Conservation (phyloP, 2,329 filamentous ascomycete species). For the Nigrospora sphaerica region DNA sequence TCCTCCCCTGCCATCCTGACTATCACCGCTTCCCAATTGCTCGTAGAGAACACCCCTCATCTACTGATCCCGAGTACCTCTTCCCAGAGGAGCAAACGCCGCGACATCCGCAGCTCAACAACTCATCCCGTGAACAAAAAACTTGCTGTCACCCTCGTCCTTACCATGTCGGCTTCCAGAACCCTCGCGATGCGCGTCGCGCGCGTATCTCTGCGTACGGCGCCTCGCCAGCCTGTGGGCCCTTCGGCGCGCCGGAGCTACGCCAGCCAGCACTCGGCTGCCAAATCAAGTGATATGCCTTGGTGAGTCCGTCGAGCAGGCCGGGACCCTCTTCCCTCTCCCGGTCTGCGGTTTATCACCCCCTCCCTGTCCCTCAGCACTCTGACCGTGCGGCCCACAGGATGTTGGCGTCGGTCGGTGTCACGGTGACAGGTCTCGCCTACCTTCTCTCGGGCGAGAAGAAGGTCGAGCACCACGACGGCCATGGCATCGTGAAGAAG, state of each 20-base stretch:
- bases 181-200: conserved; percentile 8
- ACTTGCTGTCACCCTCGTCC: too few relatives aligned
- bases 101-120: too few relatives aligned
- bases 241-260: conserved; percentile 8
- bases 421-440: conserved; percentile 12
- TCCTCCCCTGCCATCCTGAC: too few relatives aligned
- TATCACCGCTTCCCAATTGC: too few relatives aligned
- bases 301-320: conserved; percentile 13
- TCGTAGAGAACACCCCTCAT: too few relatives aligned
- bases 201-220: conserved; percentile 1
- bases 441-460: conserved; percentile 10
- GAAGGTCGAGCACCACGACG: background rate
- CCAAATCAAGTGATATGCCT: conserved; percentile 18
- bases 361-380: too few relatives aligned
- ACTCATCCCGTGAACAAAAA: too few relatives aligned
- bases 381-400: conserved; percentile 4
- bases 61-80: too few relatives aligned
- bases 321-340: background rate
- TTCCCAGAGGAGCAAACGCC: too few relatives aligned
- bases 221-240: conserved; percentile 1
- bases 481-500: background rate
- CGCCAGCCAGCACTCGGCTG: conserved; percentile 5
- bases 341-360: background rate
- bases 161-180: conserved; percentile 14
- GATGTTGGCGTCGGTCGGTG: conserved; percentile 12